Evolutionary conservation across 1,284 basidiomycete species (phyloP), one percentile per base, ranked within the genome.

Genomic region (Cutaneotrichosporon dermatis): DNA sequence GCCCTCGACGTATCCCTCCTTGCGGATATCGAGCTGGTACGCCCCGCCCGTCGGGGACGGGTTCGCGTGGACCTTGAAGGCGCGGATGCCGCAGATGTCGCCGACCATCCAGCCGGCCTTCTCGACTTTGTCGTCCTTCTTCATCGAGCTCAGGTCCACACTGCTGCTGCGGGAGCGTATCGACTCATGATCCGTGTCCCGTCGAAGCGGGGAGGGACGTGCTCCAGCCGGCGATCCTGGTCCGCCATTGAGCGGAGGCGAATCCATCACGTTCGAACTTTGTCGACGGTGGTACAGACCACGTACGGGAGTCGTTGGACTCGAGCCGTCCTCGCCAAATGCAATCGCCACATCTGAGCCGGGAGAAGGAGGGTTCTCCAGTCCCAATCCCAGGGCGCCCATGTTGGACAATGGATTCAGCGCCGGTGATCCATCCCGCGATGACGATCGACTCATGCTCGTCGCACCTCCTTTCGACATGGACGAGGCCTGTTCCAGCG

Each of bases 31-130:
- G 33, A 76, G 61, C 49, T 62, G 59, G 40, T 57, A 65, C 8
- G 72, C 69, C 12, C 70, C 72, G 6, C 68, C 69, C 2, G 55
- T 65, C 1, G 64, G 60, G 1, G 64, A 65, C 12, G 76, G 72
- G 59, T 76, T 76, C 15, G 74, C 76, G 54, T 74, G 72, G 0
- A 79, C 65, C 41, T 74, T 65, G 60, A 79, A 57, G 15, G 59
- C 55, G 34, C 70, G 60, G 16, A 66, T 65, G 11, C 67, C 66
- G 25, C 59, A 60, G 25, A 79, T 60, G 61, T 76, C 72, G 10
- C 75, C 76, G 36, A 72, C 68, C 40, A 79, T 60, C 75, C 75
- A 76, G 4, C 64, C 69, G 12, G 56, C 53, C 54, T 69, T 72
- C 45, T 71, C 72, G 9, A 57, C 51, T 46, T 62, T 54, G 10